Evolutionary conservation across 2,329 filamentous ascomycete genomes (phyloP).

Genomic region (Pleurostoma richardsiae): DNA sequence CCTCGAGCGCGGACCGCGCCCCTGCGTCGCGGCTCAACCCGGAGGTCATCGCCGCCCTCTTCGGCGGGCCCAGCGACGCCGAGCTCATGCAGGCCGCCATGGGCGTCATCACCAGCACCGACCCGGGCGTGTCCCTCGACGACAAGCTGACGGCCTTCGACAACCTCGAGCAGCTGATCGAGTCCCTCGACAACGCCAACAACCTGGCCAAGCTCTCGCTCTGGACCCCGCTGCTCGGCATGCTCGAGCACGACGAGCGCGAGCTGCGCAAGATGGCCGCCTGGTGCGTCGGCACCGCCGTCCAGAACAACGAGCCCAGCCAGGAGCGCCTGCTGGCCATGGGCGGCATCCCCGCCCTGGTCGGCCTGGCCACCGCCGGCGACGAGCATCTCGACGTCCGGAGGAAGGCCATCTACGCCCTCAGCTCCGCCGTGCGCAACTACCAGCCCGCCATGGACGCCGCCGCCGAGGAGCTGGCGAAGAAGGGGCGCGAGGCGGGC

Average conservation of each 20-base stretch:
- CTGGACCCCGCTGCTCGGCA: constrained; percentile 74
- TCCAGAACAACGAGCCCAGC: constrained; percentile 87
- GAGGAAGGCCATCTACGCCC: constrained; percentile 83
- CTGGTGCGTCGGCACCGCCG: constrained; percentile 92
- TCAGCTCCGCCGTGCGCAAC: constrained; percentile 83
- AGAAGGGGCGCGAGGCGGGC: constrained; percentile 47
- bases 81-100: constrained; percentile 88
- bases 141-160: constrained; percentile 83
- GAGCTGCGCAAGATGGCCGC: constrained; percentile 81
- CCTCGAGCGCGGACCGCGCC: constrained; percentile 4
- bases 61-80: constrained; percentile 83
- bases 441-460: constrained; percentile 78
- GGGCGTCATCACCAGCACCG: constrained; percentile 61
- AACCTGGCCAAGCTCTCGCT: constrained; percentile 75
- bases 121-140: constrained; percentile 61
- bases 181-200: constrained; percentile 94
- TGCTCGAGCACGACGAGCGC: constrained; percentile 61
- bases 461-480: constrained; percentile 56
- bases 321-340: constrained; percentile 65
- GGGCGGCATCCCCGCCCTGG: constrained; percentile 67
- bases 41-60: constrained; percentile 66
- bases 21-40: constrained; percentile 50
- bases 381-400: constrained; percentile 61
- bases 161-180: constrained; percentile 90
- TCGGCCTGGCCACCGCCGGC: constrained; percentile 56